Evolutionary conservation across 768 basidiomycete genomes (phyloP), one percentile per base, ranked within the genome.

Genomic region (Tricholoma hemisulphureum): DNA sequence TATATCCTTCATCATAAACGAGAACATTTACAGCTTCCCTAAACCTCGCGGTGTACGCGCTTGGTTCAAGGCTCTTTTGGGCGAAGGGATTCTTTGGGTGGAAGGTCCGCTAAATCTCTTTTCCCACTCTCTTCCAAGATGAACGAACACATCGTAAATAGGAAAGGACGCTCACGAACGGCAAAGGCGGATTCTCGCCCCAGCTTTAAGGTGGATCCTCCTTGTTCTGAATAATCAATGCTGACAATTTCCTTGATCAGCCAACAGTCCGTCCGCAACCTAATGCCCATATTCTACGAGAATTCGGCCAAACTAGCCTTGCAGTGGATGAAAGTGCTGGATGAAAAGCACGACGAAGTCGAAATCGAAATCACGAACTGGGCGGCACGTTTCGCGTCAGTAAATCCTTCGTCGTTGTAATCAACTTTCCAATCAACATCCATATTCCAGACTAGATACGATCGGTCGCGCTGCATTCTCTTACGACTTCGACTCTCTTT

Each of bases 41-140:
- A 87, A 87, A 67, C 83, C 85, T 8, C 69, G 74, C 49, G 85
- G 86, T 21, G 85, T 85, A 18, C 77, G 85, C 58, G 79, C 78
- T 14, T 87, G 86, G 86, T 87, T 87, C 64, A 76, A 76, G 57
- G 80, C 80, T 29, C 78, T 84, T 1, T 73, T 85, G 6, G 86
- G 86, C 11, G 78, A 85, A 68, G 85, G 86, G 20, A 81, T 87
- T 56, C 80, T 87, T 21, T 86, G 83, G 81, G 77, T 85, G 10
- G 86, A 87, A 80, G 86, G 85, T 81, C 52, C 41, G 46, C 23
- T 23, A 10, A 24, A 4, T 24, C 10, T 13, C 14, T 1, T 45
- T 24, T 23, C 8, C 14, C 4, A 7, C 6, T n/a, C 28, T 4
- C 14, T 49, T 29, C 29, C 16, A 4, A 9, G 7, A 29, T 8